A percentile compares a stretch with the other conserved stretches of the same genome.
Evolutionary conservation across 495 filamentous ascomycete species (phyloP).

Genomic region (Hyaloscypha bicolor): DNA sequence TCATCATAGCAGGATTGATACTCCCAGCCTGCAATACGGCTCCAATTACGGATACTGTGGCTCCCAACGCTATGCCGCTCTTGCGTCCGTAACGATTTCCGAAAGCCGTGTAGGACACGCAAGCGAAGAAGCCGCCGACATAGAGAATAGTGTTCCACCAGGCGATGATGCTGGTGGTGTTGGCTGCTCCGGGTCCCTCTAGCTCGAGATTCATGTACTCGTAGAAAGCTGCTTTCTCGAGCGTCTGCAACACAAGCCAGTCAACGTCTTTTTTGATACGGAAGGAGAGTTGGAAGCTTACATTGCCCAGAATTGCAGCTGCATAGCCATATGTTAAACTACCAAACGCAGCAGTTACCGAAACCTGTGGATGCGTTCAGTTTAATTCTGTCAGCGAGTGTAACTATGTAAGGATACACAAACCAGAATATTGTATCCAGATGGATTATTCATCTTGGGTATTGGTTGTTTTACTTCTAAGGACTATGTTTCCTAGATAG

Average conservation of each 20-base stretch:
- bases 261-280: background rate
- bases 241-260: background rate
- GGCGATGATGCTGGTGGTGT: background rate
- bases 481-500: no score
- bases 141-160: conserved; percentile 6
- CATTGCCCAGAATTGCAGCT: conserved; percentile 1
- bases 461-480: background rate
- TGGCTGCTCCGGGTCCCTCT: background rate
- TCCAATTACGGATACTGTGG: conserved; percentile 2
- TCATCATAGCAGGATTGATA: background rate
- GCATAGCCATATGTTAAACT: background rate
- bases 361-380: background rate
- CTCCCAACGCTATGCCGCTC: background rate
- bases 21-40: background rate
- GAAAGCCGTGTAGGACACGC: background rate
- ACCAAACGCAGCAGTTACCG: background rate
- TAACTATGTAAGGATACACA: background rate
- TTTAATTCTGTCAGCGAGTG: background rate
- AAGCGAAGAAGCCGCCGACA: background rate
- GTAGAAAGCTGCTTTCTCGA: background rate
- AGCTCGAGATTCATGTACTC: background rate
- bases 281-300: background rate
- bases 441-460: background rate
- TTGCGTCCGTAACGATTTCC: conserved; percentile 5
- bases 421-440: conserved; percentile 1